These are phyloP conservation scores for Jatropha curcas DNA, from an alignment of 345 rosid species.

Conservation along the genomic window DNA sequence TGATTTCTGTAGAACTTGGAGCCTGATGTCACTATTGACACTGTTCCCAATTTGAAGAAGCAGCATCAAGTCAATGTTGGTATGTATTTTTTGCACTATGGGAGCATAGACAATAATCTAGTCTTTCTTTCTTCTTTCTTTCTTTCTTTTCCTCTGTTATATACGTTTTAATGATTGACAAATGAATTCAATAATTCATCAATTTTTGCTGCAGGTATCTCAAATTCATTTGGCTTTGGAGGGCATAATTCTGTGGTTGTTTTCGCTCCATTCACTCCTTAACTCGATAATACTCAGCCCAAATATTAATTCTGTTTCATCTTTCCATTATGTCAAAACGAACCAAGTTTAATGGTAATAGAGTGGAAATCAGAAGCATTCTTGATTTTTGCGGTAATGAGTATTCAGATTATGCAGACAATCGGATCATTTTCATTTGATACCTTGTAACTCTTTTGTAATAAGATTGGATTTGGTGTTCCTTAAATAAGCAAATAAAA, in stretches of 20 bases:
- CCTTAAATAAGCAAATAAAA: background rate
- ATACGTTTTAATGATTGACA: background rate
- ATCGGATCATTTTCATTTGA: background rate
- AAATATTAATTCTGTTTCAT: background rate
- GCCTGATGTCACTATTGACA: conserved; percentile 56
- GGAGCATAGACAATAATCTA: background rate
- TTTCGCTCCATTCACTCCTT: conserved; percentile 54
- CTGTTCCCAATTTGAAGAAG: conserved; percentile 62
- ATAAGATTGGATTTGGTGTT: background rate
- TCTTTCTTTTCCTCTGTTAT: too few species aligned
- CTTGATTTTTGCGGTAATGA: conserved; percentile 2
- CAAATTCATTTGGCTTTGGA: conserved; percentile 66
- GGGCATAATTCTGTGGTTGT: conserved; percentile 72
- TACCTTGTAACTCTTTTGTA: background rate
- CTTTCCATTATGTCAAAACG: background rate
- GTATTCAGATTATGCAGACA: background rate
- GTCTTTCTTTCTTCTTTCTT: background rate
- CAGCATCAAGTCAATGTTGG: conserved; percentile 57
- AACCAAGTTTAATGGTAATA: background rate
- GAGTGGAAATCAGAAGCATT: background rate
- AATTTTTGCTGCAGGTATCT: conserved; percentile 44
- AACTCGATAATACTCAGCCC: conserved; percentile 2
- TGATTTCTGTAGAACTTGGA: conserved; percentile 47
- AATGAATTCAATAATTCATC: background rate
- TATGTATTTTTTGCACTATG: conserved; percentile 21